phyloP scores from a whole-genome alignment of 345 rosid species.

The Pistacia vera region DNA sequence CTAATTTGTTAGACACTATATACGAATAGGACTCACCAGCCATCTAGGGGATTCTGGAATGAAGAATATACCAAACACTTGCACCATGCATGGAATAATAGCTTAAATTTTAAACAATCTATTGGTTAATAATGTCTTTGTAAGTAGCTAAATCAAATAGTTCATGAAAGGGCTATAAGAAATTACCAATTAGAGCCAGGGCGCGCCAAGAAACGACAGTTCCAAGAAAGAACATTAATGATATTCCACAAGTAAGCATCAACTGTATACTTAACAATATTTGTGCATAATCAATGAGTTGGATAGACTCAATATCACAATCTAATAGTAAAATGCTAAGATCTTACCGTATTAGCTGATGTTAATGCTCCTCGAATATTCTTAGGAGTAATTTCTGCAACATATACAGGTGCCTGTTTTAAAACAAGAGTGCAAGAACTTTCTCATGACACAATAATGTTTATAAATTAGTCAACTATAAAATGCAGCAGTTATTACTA shows the following conservation, averaged over 20 bases:
- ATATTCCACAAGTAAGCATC: conserved; percentile 12
- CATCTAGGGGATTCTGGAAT: conserved; percentile 56
- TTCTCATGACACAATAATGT: neutral
- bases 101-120: conserved; percentile 27
- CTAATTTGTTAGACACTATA: too few relatives aligned
- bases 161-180: neutral
- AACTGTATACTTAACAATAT: conserved; percentile 9
- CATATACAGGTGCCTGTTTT: conserved; percentile 11
- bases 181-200: conserved; percentile 26
- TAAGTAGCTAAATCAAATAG: neutral
- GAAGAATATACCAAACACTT: conserved; percentile 36
- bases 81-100: conserved; percentile 32
- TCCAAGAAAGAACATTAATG: conserved; percentile 18
- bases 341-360: neutral
- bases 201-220: conserved; percentile 23
- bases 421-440: neutral
- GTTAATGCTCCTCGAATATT: conserved; percentile 11
- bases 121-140: neutral
- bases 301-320: neutral
- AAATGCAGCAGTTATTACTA: neutral
- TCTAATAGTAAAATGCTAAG: neutral
- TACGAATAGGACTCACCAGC: conserved; percentile 32
- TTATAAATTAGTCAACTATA: neutral
- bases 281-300: neutral
- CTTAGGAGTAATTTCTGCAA: conserved; percentile 10